Evolutionary conservation across 345 rosid species (phyloP).

Genomic region (Fremontodendron californicum): DNA sequence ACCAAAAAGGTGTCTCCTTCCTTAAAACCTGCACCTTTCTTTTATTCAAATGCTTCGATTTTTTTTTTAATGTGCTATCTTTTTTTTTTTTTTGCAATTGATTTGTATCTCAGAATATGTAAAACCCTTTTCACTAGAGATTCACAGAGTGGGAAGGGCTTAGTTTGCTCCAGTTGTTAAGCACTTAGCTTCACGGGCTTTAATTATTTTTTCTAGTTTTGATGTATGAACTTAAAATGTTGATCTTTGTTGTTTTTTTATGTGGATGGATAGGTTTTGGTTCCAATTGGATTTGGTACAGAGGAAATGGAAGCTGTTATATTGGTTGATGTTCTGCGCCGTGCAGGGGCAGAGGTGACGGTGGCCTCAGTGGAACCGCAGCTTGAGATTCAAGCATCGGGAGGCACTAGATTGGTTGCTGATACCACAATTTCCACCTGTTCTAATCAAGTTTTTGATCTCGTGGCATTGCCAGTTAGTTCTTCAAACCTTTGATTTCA

Average conservation of each 20-base stretch:
- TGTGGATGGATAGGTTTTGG: conserved; percentile 54
- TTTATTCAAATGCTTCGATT: conserved; percentile 1
- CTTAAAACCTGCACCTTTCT: not conserved
- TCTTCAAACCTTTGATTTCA: conserved; percentile 11
- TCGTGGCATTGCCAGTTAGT: conserved; percentile 86
- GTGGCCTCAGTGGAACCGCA: conserved; percentile 87
- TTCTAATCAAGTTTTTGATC: conserved; percentile 60
- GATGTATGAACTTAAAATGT: not conserved
- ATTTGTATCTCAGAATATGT: not conserved
- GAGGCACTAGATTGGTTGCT: conserved; percentile 71
- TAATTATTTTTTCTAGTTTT: not conserved
- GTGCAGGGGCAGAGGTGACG: conserved; percentile 87
- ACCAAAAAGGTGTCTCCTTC: conserved; percentile 50
- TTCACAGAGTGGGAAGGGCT: not conserved
- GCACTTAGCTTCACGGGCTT: not conserved
- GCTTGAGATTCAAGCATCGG: conserved; percentile 72
- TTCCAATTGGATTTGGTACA: conserved; percentile 84
- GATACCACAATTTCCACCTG: conserved; percentile 68
- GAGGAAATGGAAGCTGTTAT: conserved; percentile 97
- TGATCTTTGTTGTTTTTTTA: not conserved
- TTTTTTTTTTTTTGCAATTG: not conserved
- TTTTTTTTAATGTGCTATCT: not conserved
- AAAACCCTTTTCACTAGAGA: conserved; percentile 5
- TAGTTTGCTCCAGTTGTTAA: not conserved
- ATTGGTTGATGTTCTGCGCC: conserved; percentile 63